Percentiles rank a stretch among this genome's conserved stretches.
phyloP scores from a whole-genome alignment of 2,329 filamentous ascomycete species.

The Anisogramma anomala region DNA sequence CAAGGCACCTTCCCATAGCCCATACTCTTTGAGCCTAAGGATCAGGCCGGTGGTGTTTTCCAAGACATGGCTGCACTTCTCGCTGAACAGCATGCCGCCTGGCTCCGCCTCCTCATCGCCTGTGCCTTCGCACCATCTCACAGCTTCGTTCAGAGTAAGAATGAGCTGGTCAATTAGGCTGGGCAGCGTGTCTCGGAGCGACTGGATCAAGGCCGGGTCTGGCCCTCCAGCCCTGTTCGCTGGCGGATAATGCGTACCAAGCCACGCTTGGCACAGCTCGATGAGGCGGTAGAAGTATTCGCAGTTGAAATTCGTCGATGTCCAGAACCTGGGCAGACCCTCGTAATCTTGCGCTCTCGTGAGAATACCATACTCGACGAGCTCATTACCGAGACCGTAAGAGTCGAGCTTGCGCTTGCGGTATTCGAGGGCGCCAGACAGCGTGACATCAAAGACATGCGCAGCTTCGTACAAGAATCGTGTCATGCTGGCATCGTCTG shows the following conservation, averaged over 20 bases:
- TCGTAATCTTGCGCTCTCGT: slow-evolving; percentile 44
- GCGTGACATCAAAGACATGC: slow-evolving; percentile 54
- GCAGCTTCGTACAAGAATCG: slow-evolving; percentile 56
- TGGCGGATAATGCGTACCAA: slow-evolving; percentile 32
- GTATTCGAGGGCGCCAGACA: slow-evolving; percentile 58
- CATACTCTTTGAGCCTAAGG: slow-evolving; percentile 40
- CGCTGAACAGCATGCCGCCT: slow-evolving; percentile 36
- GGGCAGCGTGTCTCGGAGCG: slow-evolving; percentile 37
- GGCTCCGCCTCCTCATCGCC: slow-evolving; percentile 34
- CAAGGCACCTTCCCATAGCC: slow-evolving; percentile 47
- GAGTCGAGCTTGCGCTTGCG: slow-evolving; percentile 54
- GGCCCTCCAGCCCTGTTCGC: slow-evolving; percentile 18
- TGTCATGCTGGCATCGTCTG: slow-evolving; percentile 43
- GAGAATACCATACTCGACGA: slow-evolving; percentile 54
- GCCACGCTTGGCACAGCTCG: slow-evolving; percentile 46
- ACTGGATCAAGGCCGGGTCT: slow-evolving; percentile 30
- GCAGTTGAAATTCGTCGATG: slow-evolving; percentile 52
- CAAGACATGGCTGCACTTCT: slow-evolving; percentile 31
- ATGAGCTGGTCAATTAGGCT: slow-evolving; percentile 44
- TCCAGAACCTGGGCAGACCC: slow-evolving; percentile 74
- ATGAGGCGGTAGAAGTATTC: slow-evolving; percentile 51
- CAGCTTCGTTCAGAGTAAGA: slow-evolving; percentile 40
- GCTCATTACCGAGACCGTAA: slow-evolving; percentile 63
- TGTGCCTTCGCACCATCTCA: slow-evolving; percentile 36
- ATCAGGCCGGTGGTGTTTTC: slow-evolving; percentile 29